Evolutionary conservation across 805 yeast species (phyloP).

Genomic region (Candida nanaspora): DNA sequence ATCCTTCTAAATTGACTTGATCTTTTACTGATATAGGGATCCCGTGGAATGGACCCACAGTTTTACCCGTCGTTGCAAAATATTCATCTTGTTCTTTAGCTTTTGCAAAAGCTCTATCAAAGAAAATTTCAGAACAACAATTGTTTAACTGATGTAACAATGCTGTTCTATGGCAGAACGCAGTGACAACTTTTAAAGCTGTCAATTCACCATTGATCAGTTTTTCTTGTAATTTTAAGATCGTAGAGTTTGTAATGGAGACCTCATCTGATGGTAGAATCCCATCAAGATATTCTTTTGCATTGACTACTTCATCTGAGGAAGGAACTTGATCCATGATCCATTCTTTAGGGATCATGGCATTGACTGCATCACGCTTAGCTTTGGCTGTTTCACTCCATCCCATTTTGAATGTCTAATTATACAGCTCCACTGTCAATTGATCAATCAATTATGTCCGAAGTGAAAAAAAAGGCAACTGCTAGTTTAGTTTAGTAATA

Average conservation of each 20-base stretch:
- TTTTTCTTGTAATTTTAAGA: conserved; percentile 16
- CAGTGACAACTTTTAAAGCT: conserved; percentile 29
- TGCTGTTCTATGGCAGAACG: conserved; percentile 36
- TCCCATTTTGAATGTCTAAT: conserved; percentile 1
- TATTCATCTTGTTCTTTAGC: conserved; percentile 33
- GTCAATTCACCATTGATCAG: conserved; percentile 25
- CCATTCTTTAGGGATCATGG: conserved; percentile 26
- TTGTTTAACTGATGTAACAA: conserved; percentile 36
- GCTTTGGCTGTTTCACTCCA: conserved; percentile 13
- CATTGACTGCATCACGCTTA: conserved; percentile 12
- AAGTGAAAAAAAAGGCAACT: too few species aligned
- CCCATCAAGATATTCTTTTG: conserved; percentile 12
- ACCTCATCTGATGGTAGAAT: conserved; percentile 17
- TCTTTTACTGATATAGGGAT: conserved; percentile 40
- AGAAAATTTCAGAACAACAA: conserved; percentile 34
- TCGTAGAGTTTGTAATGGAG: conserved; percentile 14
- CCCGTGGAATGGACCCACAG: conserved; percentile 38
- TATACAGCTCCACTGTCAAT: too few species aligned
- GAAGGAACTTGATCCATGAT: conserved; percentile 18
- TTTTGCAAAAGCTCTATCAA: conserved; percentile 30
- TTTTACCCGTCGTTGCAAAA: conserved; percentile 24
- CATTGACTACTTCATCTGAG: conserved; percentile 21
- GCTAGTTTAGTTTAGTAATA: too few species aligned
- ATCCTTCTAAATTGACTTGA: conserved; percentile 32
- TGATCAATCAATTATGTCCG: too few species aligned